Evolutionary conservation across 2,329 filamentous ascomycete genomes (phyloP), one percentile per base, ranked within the genome.

Genomic region (Xylariales sp.): DNA sequence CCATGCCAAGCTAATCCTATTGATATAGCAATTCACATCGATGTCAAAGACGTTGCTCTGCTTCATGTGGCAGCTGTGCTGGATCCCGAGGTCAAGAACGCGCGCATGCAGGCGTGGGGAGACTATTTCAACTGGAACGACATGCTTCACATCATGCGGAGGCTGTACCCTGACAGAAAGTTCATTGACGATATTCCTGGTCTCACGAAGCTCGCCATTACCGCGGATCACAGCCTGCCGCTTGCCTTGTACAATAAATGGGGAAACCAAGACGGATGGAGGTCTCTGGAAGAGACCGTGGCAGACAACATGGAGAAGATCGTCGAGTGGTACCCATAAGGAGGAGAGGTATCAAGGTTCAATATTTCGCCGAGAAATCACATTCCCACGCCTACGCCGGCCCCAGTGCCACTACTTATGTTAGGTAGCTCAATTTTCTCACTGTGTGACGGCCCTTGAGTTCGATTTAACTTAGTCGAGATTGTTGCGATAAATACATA

Each of bases 121-220:
- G 34, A 31, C 10, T 34, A 29, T 13, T 38, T 37, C 29, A 30
- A 38, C n/a, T 14, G 34, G 6, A 41, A 41, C 10, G 39, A 23
- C 6, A 19, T 38, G 6, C 13, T 41, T 5, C 33, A 20, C 4
- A 21, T 35, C 16, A 30, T 29, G 11, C n/a, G 37, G 15, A 27
- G 23, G 13, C 11, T 37, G 21, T 29, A 20, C 15, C 34, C 34
- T 7, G 12, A 28, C 4, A 15, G 14, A 15, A 16, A 29, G 34
- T 28, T 37, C 23, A 7, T 15, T 15, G 34, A 37, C 13, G 21
- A 29, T 17, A 16, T n/a, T 13, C 12, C 21, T 2, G 20, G 27
- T 16, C 20, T n/a, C 13, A 14, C 33, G 4, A 25, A 37, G 18
- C 5, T 37, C n/a, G n/a, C n/a, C 2, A 29, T n/a, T 17, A 25